These are phyloP conservation scores for Corniculantispora saksenae DNA, from an alignment of 2,329 filamentous ascomycete species.

Conservation along the genomic window DNA sequence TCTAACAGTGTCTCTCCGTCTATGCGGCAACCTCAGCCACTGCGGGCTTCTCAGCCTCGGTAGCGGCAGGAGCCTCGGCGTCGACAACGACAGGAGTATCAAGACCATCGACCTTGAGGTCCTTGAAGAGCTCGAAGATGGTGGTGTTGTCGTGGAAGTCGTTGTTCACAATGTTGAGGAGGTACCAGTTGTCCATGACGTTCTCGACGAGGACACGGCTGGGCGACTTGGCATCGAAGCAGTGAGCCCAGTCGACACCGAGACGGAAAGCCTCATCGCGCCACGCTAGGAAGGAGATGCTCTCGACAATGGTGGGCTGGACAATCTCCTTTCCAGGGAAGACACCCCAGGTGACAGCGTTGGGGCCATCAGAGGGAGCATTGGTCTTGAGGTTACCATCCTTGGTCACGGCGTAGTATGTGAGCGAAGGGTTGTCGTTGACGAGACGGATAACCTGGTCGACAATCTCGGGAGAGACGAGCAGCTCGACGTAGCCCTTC, in stretches of 20 bases:
- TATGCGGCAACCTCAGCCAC: slow-evolving; percentile 12
- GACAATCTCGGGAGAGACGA: slow-evolving; percentile 80
- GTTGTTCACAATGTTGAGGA: slow-evolving; percentile 98
- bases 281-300: slow-evolving; percentile 96
- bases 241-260: slow-evolving; percentile 91
- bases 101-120: slow-evolving; percentile 67
- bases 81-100: slow-evolving; percentile 40
- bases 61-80: slow-evolving; percentile 25
- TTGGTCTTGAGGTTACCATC: slow-evolving; percentile 82
- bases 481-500: slow-evolving; percentile 92
- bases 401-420: slow-evolving; percentile 92
- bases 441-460: slow-evolving; percentile 76
- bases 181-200: slow-evolving; percentile 87
- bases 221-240: slow-evolving; percentile 74
- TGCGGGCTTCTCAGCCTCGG: not conserved
- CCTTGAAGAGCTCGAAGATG: slow-evolving; percentile 85
- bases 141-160: slow-evolving; percentile 85
- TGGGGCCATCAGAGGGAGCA: slow-evolving; percentile 80
- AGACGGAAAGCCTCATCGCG: slow-evolving; percentile 96
- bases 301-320: slow-evolving; percentile 99
- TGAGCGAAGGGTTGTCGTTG: slow-evolving; percentile 76
- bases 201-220: slow-evolving; percentile 78
- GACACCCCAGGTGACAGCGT: slow-evolving; percentile 99
- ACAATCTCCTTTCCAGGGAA: slow-evolving; percentile 99
- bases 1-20: slow-evolving; percentile 8